Evolutionary conservation across 805 yeast genomes (phyloP).

Genomic region (Monosporozyma unispora): DNA sequence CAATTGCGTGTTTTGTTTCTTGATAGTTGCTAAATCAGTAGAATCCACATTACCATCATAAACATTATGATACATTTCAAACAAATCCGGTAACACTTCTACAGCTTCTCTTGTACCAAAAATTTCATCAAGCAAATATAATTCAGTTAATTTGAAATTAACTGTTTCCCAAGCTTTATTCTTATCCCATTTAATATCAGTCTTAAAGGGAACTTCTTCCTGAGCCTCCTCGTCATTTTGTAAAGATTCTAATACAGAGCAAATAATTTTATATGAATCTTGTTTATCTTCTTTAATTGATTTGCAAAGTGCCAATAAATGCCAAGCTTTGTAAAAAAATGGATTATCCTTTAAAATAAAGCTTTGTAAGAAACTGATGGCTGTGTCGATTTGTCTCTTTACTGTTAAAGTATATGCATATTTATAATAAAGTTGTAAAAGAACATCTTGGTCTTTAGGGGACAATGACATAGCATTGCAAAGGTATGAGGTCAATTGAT

Average conservation of each 20-base stretch:
- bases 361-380: slow-evolving; percentile 40
- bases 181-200: slow-evolving; percentile 7
- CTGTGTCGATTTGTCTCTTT: slow-evolving; percentile 33
- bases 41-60: slow-evolving; percentile 24
- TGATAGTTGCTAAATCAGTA: not conserved
- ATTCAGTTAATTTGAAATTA: slow-evolving; percentile 66
- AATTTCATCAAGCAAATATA: slow-evolving; percentile 56
- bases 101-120: slow-evolving; percentile 52
- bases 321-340: slow-evolving; percentile 54
- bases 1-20: slow-evolving; percentile 20
- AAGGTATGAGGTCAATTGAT: slow-evolving; percentile 13
- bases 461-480: slow-evolving; percentile 21
- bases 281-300: slow-evolving; percentile 51
- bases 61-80: slow-evolving; percentile 45
- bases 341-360: slow-evolving; percentile 43
- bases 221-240: slow-evolving; percentile 15
- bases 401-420: slow-evolving; percentile 44
- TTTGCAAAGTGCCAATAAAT: slow-evolving; percentile 53
- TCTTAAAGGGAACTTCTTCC: slow-evolving; percentile 2
- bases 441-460: slow-evolving; percentile 1
- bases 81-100: slow-evolving; percentile 58
- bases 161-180: slow-evolving; percentile 40
- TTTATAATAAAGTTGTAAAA: slow-evolving; percentile 27
- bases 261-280: slow-evolving; percentile 48
- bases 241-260: slow-evolving; percentile 42